These are phyloP conservation scores for Metschnikowia matae DNA, from an alignment of 805 yeast genomes.

Conservation along the genomic window DNA sequence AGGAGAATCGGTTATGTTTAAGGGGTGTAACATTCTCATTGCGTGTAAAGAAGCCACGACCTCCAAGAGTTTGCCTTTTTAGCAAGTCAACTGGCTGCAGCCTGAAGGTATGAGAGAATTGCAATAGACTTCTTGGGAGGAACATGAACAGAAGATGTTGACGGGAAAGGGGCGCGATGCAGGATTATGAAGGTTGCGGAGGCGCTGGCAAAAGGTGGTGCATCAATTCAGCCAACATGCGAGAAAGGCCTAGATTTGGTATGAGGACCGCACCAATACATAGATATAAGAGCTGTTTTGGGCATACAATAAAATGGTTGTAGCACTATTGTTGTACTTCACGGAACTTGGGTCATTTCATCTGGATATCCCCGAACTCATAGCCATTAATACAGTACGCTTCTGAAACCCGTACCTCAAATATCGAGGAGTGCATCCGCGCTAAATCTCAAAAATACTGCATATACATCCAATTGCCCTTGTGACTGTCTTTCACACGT, in stretches of 20 bases:
- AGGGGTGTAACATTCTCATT: neutral
- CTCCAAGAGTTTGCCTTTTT: neutral
- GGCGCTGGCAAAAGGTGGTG: neutral
- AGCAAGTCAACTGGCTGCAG: neutral
- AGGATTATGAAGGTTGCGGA: neutral
- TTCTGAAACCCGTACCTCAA: neutral
- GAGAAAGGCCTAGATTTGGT: neutral
- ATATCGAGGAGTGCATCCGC: too few species aligned
- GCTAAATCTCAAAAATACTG: neutral
- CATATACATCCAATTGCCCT: neutral
- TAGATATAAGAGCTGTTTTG: too few species aligned
- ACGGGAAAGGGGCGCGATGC: neutral
- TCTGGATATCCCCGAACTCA: too few species aligned
- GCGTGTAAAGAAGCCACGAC: neutral
- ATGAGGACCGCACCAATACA: too few species aligned
- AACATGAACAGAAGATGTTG: neutral
- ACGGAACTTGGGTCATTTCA: too few species aligned
- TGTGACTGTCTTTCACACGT: slow-evolving; percentile 16
- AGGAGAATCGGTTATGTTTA: neutral
- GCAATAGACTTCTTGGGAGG: neutral
- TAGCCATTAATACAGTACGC: too few species aligned
- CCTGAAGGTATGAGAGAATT: neutral
- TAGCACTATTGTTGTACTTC: neutral
- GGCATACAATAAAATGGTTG: too few species aligned
- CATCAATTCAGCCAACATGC: neutral